Evolutionary conservation across 345 rosid genomes (phyloP), one percentile per base, ranked within the genome.

Genomic region (Murraya koenigii): DNA sequence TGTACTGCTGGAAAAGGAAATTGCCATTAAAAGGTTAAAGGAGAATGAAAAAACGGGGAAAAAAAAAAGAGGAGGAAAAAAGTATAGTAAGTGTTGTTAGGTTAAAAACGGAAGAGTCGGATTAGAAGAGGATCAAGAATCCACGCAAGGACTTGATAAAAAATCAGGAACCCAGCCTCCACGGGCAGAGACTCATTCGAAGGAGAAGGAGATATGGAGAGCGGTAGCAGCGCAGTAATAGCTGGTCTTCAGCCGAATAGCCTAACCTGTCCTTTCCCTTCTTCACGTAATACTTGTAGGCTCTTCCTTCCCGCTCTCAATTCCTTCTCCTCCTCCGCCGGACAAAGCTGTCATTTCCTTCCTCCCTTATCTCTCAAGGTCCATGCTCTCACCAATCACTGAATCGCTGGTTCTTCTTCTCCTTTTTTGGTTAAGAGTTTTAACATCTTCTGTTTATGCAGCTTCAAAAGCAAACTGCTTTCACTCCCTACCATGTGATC

Each of bases 201-300:
- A 2, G 68, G 33, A 33, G 4, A 25, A 55, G 55, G 56, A 63
- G 64, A 47, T 70, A 94, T 94, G 98, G 97, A 92, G 86, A 81
- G 80, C 75, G 10, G 79, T 73, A 20, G 58, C 61, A 76, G 78
- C 61, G 88, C 89, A 26, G 81, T 83, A 32, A 60, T 81, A 0
- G 75, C 86, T 0, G 84, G 77, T 56, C 75, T 85, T 30, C 87
- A 78, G 36, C 87, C 87, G 30, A 86, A 79, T 76, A 81, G 67
- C 87, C 81, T 84, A 32, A 73, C 80, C 44, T 79, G n/a, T 63
- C 91, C 91, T 60, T 80, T 90, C 66, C 90, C 91, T 60, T 81
- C 91, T 66, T 81, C 91, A 47, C 87, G 87, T 13, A 49, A 38
- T 28, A 25, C 75, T 1, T 74, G 78, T 32, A 52, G 67, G 54